Conservation (phyloP, 306 rosid species). For the Vachellia collinsii region DNA sequence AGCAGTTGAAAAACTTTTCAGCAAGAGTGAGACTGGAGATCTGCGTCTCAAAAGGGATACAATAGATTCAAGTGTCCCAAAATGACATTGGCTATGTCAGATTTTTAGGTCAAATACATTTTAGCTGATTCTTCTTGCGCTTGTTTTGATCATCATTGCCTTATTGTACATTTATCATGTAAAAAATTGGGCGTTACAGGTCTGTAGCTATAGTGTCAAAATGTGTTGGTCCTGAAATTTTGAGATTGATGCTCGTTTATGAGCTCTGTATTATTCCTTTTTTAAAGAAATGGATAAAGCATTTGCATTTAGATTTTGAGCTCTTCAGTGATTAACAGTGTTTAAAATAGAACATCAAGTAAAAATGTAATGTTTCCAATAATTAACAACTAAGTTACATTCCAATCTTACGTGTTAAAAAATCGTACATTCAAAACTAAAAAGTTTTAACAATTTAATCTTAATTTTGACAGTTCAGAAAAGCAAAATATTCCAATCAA, state of each 20-base stretch:
- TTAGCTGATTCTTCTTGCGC: not conserved
- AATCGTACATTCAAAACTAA: too few species aligned
- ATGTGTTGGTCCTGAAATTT: not conserved
- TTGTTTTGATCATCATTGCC: not conserved
- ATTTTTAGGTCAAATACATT: conserved; percentile 1
- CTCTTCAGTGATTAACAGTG: too few species aligned
- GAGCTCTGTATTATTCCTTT: not conserved
- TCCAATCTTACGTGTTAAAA: too few species aligned
- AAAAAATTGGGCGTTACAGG: not conserved
- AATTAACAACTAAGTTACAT: too few species aligned
- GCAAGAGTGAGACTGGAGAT: conserved; percentile 45
- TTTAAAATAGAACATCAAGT: too few species aligned
- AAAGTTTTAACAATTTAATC: too few species aligned
- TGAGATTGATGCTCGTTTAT: not conserved
- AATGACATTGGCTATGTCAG: conserved; percentile 29
- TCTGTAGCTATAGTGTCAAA: not conserved
- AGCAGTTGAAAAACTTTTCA: conserved; percentile 69
- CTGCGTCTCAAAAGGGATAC: conserved; percentile 36
- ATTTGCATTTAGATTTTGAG: too few species aligned
- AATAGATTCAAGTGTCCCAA: conserved; percentile 19
- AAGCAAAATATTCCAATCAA: too few species aligned
- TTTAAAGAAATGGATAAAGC: not conserved
- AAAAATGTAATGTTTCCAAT: too few species aligned
- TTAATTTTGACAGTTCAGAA: too few species aligned
- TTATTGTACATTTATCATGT: not conserved